Conservation (phyloP, 768 basidiomycete species). For the Collybia mongolica region DNA sequence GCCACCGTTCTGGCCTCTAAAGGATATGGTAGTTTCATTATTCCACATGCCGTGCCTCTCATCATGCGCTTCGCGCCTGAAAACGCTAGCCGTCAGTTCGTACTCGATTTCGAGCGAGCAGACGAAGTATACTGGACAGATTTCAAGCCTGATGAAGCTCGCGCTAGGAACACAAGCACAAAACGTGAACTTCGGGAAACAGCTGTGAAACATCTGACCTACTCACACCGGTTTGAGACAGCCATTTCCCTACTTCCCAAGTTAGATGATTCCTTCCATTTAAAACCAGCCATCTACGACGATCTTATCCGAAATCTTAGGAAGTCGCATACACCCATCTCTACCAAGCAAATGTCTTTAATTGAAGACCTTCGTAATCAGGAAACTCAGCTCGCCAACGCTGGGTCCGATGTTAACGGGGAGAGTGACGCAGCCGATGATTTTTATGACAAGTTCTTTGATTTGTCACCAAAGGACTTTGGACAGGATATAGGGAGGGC, state of each 20-base stretch:
- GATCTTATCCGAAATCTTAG: conserved; percentile 27
- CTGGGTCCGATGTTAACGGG: not conserved
- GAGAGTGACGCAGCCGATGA: conserved; percentile 1
- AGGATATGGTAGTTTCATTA: conserved; percentile 29
- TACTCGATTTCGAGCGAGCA: conserved; percentile 32
- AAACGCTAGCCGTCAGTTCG: conserved; percentile 32
- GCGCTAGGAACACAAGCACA: conserved; percentile 8
- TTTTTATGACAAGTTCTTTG: not conserved
- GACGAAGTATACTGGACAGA: conserved; percentile 17
- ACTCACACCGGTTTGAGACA: conserved; percentile 32
- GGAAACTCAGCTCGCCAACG: not conserved
- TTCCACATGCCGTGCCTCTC: conserved; percentile 25
- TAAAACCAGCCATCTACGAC: conserved; percentile 36
- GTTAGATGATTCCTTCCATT: conserved; percentile 22
- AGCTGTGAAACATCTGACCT: conserved; percentile 40
- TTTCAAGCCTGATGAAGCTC: conserved; percentile 4
- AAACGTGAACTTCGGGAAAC: conserved; percentile 27
- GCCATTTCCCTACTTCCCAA: conserved; percentile 48
- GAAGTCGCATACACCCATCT: conserved; percentile 5
- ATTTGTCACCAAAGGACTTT: conserved; percentile 8
- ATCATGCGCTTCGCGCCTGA: conserved; percentile 43
- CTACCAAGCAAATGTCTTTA: conserved; percentile 9
- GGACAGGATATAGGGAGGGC: conserved; percentile 14
- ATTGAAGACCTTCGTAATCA: conserved; percentile 17
- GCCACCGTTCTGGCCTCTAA: conserved; percentile 35